A percentile compares a stretch with the other conserved stretches of the same genome.
Evolutionary conservation across 1,284 basidiomycete species (phyloP).

Genomic region (Filobasidium uniguttulatum): DNA sequence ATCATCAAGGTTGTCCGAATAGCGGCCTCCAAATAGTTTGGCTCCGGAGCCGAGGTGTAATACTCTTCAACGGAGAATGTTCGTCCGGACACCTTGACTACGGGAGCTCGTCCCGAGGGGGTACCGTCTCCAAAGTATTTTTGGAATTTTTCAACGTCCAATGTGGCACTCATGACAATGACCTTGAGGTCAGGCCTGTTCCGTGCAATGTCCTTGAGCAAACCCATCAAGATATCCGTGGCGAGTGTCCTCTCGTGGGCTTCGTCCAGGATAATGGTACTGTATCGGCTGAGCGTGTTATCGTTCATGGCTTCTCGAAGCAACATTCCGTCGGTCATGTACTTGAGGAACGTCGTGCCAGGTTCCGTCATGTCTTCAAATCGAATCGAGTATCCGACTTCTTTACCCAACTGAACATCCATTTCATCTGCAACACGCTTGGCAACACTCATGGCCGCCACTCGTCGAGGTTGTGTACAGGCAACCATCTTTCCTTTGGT

Average conservation of each 20-base stretch:
- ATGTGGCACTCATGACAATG: conserved; percentile 96
- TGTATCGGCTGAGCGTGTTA: conserved; percentile 73
- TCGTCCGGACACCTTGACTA: conserved; percentile 91
- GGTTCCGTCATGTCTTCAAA: conserved; percentile 96
- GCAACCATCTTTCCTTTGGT: conserved; percentile 80
- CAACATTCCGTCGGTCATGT: conserved; percentile 99
- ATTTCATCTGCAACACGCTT: conserved; percentile 98
- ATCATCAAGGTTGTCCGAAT: conserved; percentile 96
- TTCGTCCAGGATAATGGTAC: conserved; percentile 95
- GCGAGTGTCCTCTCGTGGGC: conserved; percentile 96
- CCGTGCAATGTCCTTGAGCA: conserved; percentile 60
- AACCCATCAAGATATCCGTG: conserved; percentile 96
- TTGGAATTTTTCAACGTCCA: conserved; percentile 94
- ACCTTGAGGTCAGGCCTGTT: conserved; percentile 83
- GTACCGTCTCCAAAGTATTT: conserved; percentile 69
- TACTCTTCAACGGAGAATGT: conserved; percentile 92
- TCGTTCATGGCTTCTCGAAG: conserved; percentile 97
- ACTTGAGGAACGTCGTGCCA: conserved; percentile 83
- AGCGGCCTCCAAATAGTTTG: conserved; percentile 93
- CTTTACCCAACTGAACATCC: conserved; percentile 80
- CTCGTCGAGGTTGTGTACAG: conserved; percentile 92
- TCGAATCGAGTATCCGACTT: conserved; percentile 96
- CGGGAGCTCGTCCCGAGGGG: conserved; percentile 49
- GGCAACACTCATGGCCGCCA: conserved; percentile 95
- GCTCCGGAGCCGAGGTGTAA: conserved; percentile 90